phyloP scores from a whole-genome alignment of 2,329 filamentous ascomycete species.

The Fusarium foetens region DNA sequence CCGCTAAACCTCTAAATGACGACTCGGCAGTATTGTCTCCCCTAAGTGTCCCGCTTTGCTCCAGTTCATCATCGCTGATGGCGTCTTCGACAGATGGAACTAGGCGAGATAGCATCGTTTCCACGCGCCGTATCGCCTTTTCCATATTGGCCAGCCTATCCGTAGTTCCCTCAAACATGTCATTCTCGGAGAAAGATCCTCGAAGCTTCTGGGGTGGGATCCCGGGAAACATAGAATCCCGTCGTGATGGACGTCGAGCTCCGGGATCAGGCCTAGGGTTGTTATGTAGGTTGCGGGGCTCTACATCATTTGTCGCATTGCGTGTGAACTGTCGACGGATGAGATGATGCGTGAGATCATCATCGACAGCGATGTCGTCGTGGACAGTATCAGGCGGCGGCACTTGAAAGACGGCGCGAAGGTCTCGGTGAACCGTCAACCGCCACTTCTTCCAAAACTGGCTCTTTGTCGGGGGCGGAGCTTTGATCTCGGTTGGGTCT shows the following conservation, averaged over 20 bases:
- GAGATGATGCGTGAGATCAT: constrained; percentile 67
- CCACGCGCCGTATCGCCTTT: constrained; percentile 59
- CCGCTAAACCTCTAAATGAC: constrained; percentile 39
- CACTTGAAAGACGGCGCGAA: constrained; percentile 78
- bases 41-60: constrained; percentile 46
- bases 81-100: constrained; percentile 46
- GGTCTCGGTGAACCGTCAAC: constrained; percentile 76
- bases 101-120: constrained; percentile 57
- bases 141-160: constrained; percentile 62
- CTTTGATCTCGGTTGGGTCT: constrained; percentile 29
- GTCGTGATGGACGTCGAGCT: constrained; percentile 53
- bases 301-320: constrained; percentile 51
- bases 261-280: constrained; percentile 42
- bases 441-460: constrained; percentile 75
- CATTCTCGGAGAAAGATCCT: constrained; percentile 58
- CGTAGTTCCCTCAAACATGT: constrained; percentile 57
- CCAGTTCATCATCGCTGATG: constrained; percentile 41
- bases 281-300: constrained; percentile 30
- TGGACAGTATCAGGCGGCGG: constrained; percentile 71
- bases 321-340: constrained; percentile 67
- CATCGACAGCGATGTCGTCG: constrained; percentile 67
- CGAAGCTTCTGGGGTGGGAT: constrained; percentile 58
- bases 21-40: constrained; percentile 46
- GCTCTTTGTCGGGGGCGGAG: constrained; percentile 44
- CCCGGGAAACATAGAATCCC: constrained; percentile 68